Conservation (phyloP, 306 rosid species). For the Luffa aegyptiaca region DNA sequence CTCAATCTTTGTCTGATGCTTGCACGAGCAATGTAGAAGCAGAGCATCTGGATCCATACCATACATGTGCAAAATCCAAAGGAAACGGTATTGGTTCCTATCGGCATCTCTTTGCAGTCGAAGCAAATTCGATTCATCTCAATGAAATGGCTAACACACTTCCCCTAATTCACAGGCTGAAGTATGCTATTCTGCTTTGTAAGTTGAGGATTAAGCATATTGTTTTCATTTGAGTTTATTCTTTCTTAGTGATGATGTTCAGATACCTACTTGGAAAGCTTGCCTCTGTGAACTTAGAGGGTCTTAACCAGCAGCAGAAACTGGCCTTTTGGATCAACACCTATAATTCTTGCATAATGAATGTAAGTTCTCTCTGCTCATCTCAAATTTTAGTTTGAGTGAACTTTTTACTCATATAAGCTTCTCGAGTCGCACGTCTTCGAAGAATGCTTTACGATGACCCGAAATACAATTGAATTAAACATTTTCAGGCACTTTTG, state of each 20-base stretch:
- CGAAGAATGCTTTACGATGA: not conserved
- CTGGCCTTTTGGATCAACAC: slow-evolving; percentile 94
- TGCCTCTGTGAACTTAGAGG: slow-evolving; percentile 66
- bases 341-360: slow-evolving; percentile 79
- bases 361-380: slow-evolving; percentile 29
- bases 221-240: not conserved
- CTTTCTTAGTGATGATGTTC: slow-evolving; percentile 7
- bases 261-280: slow-evolving; percentile 73
- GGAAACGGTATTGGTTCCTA: slow-evolving; percentile 55
- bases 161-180: slow-evolving; percentile 54
- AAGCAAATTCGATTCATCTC: slow-evolving; percentile 48
- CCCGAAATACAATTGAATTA: not conserved
- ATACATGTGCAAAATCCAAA: slow-evolving; percentile 33
- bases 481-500: slow-evolving; percentile 45
- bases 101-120: slow-evolving; percentile 43
- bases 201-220: not conserved
- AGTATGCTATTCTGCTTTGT: slow-evolving; percentile 34
- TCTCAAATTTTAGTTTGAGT: not conserved
- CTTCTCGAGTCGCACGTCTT: not conserved
- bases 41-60: slow-evolving; percentile 58
- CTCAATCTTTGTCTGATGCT: slow-evolving; percentile 2
- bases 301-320: slow-evolving; percentile 77
- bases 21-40: slow-evolving; percentile 19
- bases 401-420: not conserved
- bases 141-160: slow-evolving; percentile 39